Evolutionary conservation across 352 stramenopile species (phyloP), one percentile per base, ranked within the genome.

Genomic region (Phytopythium aichiense): DNA sequence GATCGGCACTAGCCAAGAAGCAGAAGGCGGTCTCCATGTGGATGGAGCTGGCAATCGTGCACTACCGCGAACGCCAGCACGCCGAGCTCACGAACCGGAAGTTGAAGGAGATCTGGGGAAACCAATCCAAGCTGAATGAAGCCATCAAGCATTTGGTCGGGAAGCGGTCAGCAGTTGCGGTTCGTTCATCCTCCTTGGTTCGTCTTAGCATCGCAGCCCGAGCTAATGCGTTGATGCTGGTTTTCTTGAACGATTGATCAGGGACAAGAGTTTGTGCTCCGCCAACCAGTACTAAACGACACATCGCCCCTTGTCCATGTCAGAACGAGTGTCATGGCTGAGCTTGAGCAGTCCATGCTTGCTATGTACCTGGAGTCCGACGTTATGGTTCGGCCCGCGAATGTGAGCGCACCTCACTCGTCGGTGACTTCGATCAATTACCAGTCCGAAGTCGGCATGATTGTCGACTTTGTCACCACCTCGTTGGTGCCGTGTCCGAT

Each of bases 31-130:
- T n/a, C 9, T 58, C 58, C 20, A 23, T 42, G 22, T 73, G 61
- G 69, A 63, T 63, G 65, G 22, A 60, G 8, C 18, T 69, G 23
- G 68, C 64, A 2, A 58, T 71, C 48, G 31, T 48, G 30, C 65
- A 76, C 60, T 78, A 72, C 31, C 62, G 67, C 8, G 37, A 54
- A 16, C 56, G 68, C 9, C 68, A 73, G n/a, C 61, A 58, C 9
- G 61, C 68, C 13, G 71, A 78, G 25, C 58, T 66, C 9, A 74
- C 49, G 0, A 71, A 76, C 62, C 57, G 68, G 16, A 75, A 76
- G 30, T 66, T 78, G n/a, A 73, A 72, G 42, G 65, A 68, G 15
- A 63, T 74, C 31, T 75, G 67, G 68, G 28, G 37, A n/a, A 71
- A 68, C 23, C 71, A 78, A 40, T 43, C 57, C 25, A 76, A 76